phyloP scores from a whole-genome alignment of 768 basidiomycete species.

The Coprinopsis sp. region DNA sequence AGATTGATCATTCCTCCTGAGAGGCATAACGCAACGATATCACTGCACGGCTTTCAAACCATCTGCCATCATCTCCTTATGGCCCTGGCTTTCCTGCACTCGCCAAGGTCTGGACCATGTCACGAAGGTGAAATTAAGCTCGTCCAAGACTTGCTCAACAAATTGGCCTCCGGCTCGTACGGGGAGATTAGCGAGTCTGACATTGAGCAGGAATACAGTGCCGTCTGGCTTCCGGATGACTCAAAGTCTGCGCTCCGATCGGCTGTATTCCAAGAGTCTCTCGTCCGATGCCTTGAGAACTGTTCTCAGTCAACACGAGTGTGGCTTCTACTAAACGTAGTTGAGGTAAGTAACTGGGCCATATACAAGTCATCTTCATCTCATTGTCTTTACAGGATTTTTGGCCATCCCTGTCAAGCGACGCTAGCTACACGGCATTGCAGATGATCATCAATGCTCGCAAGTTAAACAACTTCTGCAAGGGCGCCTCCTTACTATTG shows the following conservation, averaged over 20 bases:
- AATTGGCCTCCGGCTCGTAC: slow-evolving; percentile 42
- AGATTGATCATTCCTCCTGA: slow-evolving; percentile 41
- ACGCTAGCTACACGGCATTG: slow-evolving; percentile 28
- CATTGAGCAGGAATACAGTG: slow-evolving; percentile 50
- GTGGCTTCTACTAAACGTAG: slow-evolving; percentile 44
- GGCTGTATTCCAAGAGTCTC: slow-evolving; percentile 39
- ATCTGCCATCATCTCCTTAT: slow-evolving; percentile 49
- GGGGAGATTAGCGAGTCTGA: slow-evolving; percentile 43
- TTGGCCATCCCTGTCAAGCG: background rate
- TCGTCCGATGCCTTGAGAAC: slow-evolving; percentile 50
- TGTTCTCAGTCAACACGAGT: slow-evolving; percentile 38
- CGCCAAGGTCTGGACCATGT: slow-evolving; percentile 6
- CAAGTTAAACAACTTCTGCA: slow-evolving; percentile 36
- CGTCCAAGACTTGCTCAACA: slow-evolving; percentile 38
- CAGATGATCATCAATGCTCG: slow-evolving; percentile 43
- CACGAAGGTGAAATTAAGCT: slow-evolving; percentile 29
- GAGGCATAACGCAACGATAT: slow-evolving; percentile 35
- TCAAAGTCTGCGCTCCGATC: slow-evolving; percentile 28
- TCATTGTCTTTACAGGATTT: slow-evolving; percentile 1
- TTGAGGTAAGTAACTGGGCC: slow-evolving; percentile 39
- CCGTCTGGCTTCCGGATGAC: slow-evolving; percentile 32
- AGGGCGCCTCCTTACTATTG: slow-evolving; percentile 17
- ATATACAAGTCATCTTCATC: background rate
- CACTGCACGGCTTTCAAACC: slow-evolving; percentile 44
- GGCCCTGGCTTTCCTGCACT: slow-evolving; percentile 38